A percentile compares a stretch with the other conserved stretches of the same genome.
These are phyloP conservation scores for Pythium apleroticum DNA, from an alignment of 352 stramenopile species.

Conservation along the genomic window DNA sequence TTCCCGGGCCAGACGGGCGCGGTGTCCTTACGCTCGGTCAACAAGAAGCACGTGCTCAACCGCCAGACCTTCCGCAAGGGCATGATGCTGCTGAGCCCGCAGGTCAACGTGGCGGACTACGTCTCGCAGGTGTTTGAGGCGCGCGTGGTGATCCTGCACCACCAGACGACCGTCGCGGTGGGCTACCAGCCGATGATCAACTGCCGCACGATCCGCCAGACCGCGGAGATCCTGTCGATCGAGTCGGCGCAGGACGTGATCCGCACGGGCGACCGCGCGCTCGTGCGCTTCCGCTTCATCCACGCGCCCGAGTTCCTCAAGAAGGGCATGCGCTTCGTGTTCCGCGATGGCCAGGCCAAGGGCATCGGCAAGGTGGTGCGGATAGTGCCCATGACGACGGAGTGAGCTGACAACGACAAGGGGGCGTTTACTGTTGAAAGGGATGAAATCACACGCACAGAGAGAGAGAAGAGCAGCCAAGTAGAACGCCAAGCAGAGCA, in stretches of 20 bases:
- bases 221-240: slow-evolving; percentile 88
- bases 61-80: slow-evolving; percentile 90
- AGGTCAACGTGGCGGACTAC: slow-evolving; percentile 76
- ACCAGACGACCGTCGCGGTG: slow-evolving; percentile 92
- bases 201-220: slow-evolving; percentile 91
- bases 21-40: slow-evolving; percentile 85
- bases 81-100: slow-evolving; percentile 88
- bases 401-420: background rate
- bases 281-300: slow-evolving; percentile 90
- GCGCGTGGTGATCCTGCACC: slow-evolving; percentile 93
- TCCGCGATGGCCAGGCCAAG: slow-evolving; percentile 97
- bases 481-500: background rate
- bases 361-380: slow-evolving; percentile 93
- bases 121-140: slow-evolving; percentile 90
- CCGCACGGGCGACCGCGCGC: slow-evolving; percentile 87
- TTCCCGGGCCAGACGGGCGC: slow-evolving; percentile 84
- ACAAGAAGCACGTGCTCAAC: slow-evolving; percentile 85
- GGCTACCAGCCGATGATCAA: slow-evolving; percentile 96
- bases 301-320: slow-evolving; percentile 95
- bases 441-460: background rate
- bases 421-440: background rate
- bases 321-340: slow-evolving; percentile 96
- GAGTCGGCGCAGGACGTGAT: slow-evolving; percentile 81
- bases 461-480: background rate
- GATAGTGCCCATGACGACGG: slow-evolving; percentile 41